Evolutionary conservation across 805 yeast species (phyloP).

Genomic region (Kazachstania martiniae): DNA sequence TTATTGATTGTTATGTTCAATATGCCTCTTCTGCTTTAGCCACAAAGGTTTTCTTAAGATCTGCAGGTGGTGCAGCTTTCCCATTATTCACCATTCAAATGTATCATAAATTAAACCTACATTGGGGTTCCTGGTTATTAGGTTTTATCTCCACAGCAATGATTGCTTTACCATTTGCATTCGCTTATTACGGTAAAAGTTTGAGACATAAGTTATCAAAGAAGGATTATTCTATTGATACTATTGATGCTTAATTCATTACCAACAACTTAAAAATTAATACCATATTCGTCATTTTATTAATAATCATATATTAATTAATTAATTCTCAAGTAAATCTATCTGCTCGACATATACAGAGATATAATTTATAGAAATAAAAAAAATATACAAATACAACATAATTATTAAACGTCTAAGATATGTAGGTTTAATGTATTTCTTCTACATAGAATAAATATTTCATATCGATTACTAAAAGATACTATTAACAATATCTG

Average conservation of each 20-base stretch:
- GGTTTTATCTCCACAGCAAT: conserved; percentile 71
- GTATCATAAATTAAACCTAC: conserved; percentile 62
- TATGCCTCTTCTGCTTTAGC: conserved; percentile 76
- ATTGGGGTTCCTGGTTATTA: conserved; percentile 73
- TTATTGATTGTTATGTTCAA: conserved; percentile 80
- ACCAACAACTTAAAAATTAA: neutral
- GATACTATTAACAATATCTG: conserved; percentile 44
- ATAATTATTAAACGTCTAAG: no score
- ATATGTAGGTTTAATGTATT: no score
- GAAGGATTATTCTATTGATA: conserved; percentile 44
- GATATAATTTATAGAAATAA: no score
- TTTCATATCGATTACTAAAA: no score
- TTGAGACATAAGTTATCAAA: conserved; percentile 58
- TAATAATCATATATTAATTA: no score
- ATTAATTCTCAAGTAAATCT: no score
- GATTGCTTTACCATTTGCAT: conserved; percentile 62
- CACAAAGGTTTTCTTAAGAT: conserved; percentile 68
- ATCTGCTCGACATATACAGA: no score
- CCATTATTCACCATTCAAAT: conserved; percentile 74
- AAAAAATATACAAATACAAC: no score
- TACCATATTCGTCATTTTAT: no score
- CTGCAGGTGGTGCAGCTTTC: conserved; percentile 82
- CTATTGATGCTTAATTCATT: conserved; percentile 11
- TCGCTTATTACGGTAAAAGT: conserved; percentile 53
- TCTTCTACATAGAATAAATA: no score